Percentiles rank a stretch among this genome's conserved stretches.
phyloP scores from a whole-genome alignment of 331 rosid species.

The Prunus yedoensis region DNA sequence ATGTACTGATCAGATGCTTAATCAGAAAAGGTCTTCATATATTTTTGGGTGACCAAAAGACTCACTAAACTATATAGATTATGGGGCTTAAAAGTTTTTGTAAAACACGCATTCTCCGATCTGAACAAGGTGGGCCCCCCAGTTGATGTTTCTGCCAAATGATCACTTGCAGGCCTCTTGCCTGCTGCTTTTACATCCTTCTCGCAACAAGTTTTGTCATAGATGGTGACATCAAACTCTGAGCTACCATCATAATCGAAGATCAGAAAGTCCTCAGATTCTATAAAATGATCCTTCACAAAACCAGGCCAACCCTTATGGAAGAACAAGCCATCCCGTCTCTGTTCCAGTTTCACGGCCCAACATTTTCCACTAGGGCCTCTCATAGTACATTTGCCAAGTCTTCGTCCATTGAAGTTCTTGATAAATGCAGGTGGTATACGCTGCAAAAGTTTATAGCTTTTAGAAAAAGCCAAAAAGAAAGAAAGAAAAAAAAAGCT shows the following conservation, averaged over 20 bases:
- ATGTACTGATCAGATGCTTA: no score
- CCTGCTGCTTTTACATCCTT: neutral
- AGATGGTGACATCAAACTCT: slow-evolving; percentile 1
- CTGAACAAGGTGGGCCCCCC: neutral
- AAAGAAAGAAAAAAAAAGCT: no score
- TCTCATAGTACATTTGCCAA: neutral
- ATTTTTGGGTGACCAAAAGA: neutral
- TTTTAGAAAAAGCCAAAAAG: neutral
- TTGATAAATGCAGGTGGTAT: slow-evolving; percentile 8
- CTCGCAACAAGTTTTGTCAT: slow-evolving; percentile 5
- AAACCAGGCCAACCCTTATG: slow-evolving; percentile 10
- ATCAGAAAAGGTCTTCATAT: no score
- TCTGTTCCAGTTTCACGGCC: neutral
- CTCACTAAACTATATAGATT: neutral
- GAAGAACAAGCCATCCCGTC: neutral
- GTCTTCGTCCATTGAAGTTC: neutral
- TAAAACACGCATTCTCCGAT: neutral
- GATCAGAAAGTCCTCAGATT: neutral
- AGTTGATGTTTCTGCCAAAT: neutral
- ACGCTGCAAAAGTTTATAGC: neutral
- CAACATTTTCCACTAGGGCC: slow-evolving; percentile 3
- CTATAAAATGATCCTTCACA: slow-evolving; percentile 2
- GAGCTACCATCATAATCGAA: neutral
- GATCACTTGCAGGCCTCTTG: neutral
- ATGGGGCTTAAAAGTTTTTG: no score